Percentiles rank a stretch among this genome's conserved stretches.
phyloP scores from a whole-genome alignment of 495 filamentous ascomycete genomes.

The Terfezia boudieri region DNA sequence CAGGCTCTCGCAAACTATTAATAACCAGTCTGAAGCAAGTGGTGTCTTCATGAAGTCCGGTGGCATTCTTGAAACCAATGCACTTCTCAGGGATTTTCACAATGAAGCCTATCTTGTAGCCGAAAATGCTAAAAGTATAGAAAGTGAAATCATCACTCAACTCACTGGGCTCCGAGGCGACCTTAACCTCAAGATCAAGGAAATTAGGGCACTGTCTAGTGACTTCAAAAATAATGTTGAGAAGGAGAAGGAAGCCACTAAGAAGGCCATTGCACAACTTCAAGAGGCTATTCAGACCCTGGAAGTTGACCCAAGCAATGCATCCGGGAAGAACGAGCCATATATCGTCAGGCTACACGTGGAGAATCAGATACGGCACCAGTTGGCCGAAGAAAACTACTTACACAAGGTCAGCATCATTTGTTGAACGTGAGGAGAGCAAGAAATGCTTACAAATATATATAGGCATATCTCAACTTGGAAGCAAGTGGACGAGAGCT shows the following conservation, averaged over 20 bases:
- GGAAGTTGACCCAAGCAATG: conserved; percentile 51
- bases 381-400: conserved; percentile 95
- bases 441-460: conserved; percentile 8
- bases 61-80: conserved; percentile 65
- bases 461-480: conserved; percentile 76
- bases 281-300: conserved; percentile 58
- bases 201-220: conserved; percentile 74
- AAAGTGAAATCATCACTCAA: conserved; percentile 71
- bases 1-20: conserved; percentile 64
- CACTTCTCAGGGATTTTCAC: conserved; percentile 61
- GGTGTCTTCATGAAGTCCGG: conserved; percentile 47
- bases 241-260: conserved; percentile 51
- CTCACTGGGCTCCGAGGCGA: conserved; percentile 71
- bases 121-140: conserved; percentile 76
- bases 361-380: conserved; percentile 69
- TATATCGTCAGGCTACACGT: conserved; percentile 67
- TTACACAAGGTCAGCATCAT: conserved; percentile 49
- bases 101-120: conserved; percentile 57
- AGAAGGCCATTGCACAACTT: conserved; percentile 47
- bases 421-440: background rate
- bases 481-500: conserved; percentile 87
- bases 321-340: conserved; percentile 70
- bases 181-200: conserved; percentile 85
- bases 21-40: conserved; percentile 49
- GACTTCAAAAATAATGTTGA: conserved; percentile 88